Evolutionary conservation across 31 red algal species (phyloP).

Genomic region (Asparagopsis taxiformis): DNA sequence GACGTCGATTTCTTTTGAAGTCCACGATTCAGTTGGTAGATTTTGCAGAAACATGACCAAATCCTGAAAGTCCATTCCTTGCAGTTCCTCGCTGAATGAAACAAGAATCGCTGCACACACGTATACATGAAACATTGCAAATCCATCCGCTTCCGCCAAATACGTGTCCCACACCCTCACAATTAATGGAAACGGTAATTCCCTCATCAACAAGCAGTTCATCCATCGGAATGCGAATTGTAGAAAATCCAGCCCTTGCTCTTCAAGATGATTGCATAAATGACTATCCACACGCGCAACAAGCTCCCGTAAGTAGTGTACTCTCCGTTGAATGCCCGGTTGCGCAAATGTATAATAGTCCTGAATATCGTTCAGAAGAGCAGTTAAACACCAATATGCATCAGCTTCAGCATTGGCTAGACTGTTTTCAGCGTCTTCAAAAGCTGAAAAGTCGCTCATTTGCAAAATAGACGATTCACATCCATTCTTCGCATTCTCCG

Average conservation of each 20-base stretch:
- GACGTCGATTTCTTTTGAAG: conserved; percentile 73
- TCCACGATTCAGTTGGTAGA: conserved; percentile 89
- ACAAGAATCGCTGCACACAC: conserved; percentile 91
- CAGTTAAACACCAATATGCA: conserved; percentile 92
- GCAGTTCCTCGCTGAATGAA: conserved; percentile 76
- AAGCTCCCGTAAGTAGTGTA: conserved; percentile 76
- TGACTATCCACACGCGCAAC: conserved; percentile 75
- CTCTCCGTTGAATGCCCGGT: conserved; percentile 94
- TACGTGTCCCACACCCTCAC: conserved; percentile 96
- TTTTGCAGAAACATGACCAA: conserved; percentile 98
- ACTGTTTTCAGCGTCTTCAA: conserved; percentile 13
- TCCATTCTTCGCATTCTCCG: conserved; percentile 52
- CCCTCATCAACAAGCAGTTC: conserved; percentile 96
- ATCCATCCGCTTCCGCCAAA: conserved; percentile 86
- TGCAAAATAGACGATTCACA: conserved; percentile 17
- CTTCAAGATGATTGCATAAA: conserved; percentile 75
- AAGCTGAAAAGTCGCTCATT: conserved; percentile 17
- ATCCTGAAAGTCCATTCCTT: conserved; percentile 93
- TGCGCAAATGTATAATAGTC: conserved; percentile 98
- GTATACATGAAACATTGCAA: conserved; percentile 95
- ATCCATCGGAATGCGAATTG: conserved; percentile 99
- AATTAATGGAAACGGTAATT: conserved; percentile 86
- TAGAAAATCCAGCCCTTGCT: conserved; percentile 86
- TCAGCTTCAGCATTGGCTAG: conserved; percentile 90
- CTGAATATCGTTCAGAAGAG: conserved; percentile 85